Percentiles rank a stretch among this genome's conserved stretches.
Evolutionary conservation across 805 yeast genomes (phyloP).

Genomic region (Ogataea thermomethanolica): DNA sequence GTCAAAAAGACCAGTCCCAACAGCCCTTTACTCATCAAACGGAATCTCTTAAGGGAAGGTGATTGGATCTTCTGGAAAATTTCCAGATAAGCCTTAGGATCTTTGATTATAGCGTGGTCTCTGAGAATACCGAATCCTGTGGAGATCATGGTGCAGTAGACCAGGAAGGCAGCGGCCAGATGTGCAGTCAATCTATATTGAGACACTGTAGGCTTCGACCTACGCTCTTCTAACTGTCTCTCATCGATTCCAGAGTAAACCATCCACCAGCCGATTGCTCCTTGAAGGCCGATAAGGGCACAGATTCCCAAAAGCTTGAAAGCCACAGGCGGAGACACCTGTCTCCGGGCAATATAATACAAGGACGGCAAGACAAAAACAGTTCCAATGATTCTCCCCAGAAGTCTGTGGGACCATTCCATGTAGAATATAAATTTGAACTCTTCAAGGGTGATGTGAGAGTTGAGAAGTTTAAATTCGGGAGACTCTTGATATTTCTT

Average conservation of each 20-base stretch:
- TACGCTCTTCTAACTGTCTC: constrained; percentile 69
- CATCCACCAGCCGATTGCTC: constrained; percentile 99
- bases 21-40: constrained; percentile 53
- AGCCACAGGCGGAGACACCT: constrained; percentile 65
- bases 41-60: constrained; percentile 55
- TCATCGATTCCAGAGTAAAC: constrained; percentile 91
- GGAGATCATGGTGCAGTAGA: constrained; percentile 86
- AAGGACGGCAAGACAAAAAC: constrained; percentile 80
- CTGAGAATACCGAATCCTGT: constrained; percentile 82
- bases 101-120: constrained; percentile 64
- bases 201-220: constrained; percentile 94
- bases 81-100: constrained; percentile 55
- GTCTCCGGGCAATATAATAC: constrained; percentile 67
- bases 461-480: constrained; percentile 83
- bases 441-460: constrained; percentile 86
- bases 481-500: constrained; percentile 80
- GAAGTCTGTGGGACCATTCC: constrained; percentile 96
- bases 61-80: constrained; percentile 57
- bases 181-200: constrained; percentile 94
- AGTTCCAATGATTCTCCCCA: constrained; percentile 89
- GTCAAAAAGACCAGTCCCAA: constrained; percentile 75
- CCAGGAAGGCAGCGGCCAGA: constrained; percentile 84
- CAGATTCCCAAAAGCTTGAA: constrained; percentile 68
- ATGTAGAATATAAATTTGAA: constrained; percentile 91
- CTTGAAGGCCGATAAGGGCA: constrained; percentile 83